These are phyloP conservation scores for Nemania diffusa DNA, from an alignment of 2,329 filamentous ascomycete genomes.

Conservation along the genomic window DNA sequence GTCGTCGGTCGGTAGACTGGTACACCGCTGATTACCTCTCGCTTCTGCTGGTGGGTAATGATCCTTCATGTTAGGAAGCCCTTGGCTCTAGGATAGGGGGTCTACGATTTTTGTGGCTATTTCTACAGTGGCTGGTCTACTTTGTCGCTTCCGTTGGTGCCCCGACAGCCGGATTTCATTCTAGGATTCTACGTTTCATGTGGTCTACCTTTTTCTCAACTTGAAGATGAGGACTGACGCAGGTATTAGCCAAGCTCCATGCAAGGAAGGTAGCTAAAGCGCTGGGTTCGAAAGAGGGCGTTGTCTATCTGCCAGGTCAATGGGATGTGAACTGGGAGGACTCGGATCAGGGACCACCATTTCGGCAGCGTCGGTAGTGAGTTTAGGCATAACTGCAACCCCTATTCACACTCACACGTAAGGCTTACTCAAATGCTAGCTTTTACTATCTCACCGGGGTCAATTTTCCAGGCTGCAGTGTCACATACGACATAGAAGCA, in stretches of 20 bases:
- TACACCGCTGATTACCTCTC: background rate
- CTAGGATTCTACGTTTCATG: background rate
- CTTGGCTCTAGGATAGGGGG: background rate
- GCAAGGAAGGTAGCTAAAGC: slow-evolving; percentile 66
- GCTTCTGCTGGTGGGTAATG: background rate
- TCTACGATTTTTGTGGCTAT: background rate
- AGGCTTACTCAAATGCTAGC: slow-evolving; percentile 49
- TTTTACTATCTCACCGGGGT: slow-evolving; percentile 69
- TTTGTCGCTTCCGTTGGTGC: background rate
- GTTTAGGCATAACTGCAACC: slow-evolving; percentile 38
- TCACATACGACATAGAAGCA: slow-evolving; percentile 66
- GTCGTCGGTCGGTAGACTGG: background rate
- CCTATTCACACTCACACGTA: background rate
- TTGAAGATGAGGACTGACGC: slow-evolving; percentile 21
- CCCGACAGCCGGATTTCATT: background rate
- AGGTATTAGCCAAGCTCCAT: slow-evolving; percentile 62
- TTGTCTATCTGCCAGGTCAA: slow-evolving; percentile 67
- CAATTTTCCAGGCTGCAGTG: slow-evolving; percentile 64
- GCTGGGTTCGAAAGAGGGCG: slow-evolving; percentile 60
- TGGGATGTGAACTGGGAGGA: slow-evolving; percentile 64
- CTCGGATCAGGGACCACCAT: slow-evolving; percentile 66
- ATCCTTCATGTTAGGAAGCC: background rate
- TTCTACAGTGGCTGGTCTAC: background rate
- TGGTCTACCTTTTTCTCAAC: background rate
- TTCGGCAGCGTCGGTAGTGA: slow-evolving; percentile 69